Conservation (phyloP, 2,329 filamentous ascomycete species). For the Blastomyces gilchristii region DNA sequence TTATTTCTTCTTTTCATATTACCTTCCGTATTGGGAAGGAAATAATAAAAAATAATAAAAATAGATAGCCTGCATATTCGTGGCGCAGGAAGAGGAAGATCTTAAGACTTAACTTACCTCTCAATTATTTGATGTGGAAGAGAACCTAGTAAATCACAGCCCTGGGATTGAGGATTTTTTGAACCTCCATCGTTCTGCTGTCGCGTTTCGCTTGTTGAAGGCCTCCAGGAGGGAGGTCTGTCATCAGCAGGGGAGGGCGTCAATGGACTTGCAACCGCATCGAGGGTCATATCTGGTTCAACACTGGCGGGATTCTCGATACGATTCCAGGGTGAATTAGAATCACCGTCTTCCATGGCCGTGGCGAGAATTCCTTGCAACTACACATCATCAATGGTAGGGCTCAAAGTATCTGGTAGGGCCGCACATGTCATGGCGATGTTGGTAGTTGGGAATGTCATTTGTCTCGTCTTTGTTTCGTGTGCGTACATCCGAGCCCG, state of each 20-base stretch:
- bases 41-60: too few species aligned
- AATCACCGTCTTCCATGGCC: conserved; percentile 15
- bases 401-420: neutral
- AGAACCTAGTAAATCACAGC: neutral
- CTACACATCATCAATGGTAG: conserved; percentile 11
- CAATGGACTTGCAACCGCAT: neutral
- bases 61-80: neutral
- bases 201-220: neutral
- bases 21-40: neutral
- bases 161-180: neutral
- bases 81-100: neutral
- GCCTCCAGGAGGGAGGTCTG: neutral
- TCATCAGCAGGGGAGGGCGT: neutral
- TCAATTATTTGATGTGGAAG: conserved; percentile 14
- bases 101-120: conserved; percentile 8
- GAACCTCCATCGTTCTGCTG: neutral
- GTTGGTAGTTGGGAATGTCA: neutral
- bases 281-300: conserved; percentile 1
- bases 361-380: conserved; percentile 1
- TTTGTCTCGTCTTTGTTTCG: neutral
- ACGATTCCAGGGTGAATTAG: conserved; percentile 7
- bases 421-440: neutral
- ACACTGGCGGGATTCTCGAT: conserved; percentile 11
- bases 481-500: neutral
- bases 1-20: neutral